phyloP scores from a whole-genome alignment of 2,329 filamentous ascomycete genomes.

The Ramichloridium luteum region DNA sequence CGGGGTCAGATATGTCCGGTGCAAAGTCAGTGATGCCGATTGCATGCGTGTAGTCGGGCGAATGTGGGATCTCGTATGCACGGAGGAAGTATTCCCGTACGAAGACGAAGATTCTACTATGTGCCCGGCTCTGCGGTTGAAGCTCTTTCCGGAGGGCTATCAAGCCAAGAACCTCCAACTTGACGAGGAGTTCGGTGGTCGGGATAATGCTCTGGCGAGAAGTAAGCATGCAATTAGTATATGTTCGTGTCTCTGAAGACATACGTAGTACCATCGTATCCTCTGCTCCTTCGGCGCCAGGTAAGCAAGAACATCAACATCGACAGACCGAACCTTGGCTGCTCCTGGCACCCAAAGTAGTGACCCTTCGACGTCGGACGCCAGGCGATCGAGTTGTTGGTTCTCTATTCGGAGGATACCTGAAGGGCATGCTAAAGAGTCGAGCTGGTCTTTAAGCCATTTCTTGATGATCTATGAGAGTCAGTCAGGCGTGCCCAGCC shows the following conservation, averaged over 20 bases:
- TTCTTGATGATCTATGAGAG: constrained; percentile 5
- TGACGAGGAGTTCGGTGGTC: background rate
- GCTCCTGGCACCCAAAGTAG: constrained; percentile 5
- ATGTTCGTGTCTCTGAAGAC: too few relatives aligned
- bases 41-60: constrained; percentile 14
- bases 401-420: constrained; percentile 12
- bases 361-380: constrained; percentile 3
- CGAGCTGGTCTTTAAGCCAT: constrained; percentile 7
- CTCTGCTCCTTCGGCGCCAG: constrained; percentile 10
- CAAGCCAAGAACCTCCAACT: background rate
- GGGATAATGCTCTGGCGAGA: background rate
- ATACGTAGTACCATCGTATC: constrained; percentile 16
- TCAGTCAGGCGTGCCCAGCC: too few relatives aligned
- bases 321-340: background rate
- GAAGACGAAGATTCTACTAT: constrained; percentile 11
- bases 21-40: constrained; percentile 14
- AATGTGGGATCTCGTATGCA: constrained; percentile 11
- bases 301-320: constrained; percentile 11
- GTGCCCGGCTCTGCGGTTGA: constrained; percentile 2
- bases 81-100: constrained; percentile 10
- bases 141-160: constrained; percentile 1
- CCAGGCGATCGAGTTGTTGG: constrained; percentile 11
- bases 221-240: too few relatives aligned
- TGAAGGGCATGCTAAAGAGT: background rate
- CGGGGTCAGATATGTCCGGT: constrained; percentile 10